phyloP scores from a whole-genome alignment of 495 filamentous ascomycete genomes.

The Pyrenula massariospora region DNA sequence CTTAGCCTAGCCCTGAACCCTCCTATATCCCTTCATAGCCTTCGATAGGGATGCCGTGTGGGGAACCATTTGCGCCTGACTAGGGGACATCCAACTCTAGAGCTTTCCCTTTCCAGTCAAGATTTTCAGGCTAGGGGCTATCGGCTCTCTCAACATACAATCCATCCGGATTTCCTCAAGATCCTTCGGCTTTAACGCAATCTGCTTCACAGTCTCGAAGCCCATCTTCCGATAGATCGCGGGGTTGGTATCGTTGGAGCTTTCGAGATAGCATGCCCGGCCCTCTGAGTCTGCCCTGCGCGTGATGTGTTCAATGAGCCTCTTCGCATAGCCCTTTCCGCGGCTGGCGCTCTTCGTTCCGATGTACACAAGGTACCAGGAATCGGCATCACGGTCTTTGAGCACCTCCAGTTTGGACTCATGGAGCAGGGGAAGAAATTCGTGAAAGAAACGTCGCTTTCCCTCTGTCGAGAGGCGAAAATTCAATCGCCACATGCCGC shows the following conservation, averaged over 20 bases:
- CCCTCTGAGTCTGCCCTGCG: constrained; percentile 50
- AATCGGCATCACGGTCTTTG: constrained; percentile 46
- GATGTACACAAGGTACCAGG: constrained; percentile 69
- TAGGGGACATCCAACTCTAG: not conserved
- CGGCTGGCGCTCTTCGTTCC: constrained; percentile 55
- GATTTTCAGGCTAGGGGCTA: constrained; percentile 5
- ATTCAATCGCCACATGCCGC: constrained; percentile 59
- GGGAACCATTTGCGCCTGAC: not conserved
- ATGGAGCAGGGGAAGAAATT: constrained; percentile 67
- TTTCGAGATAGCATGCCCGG: constrained; percentile 62
- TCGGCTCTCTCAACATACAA: constrained; percentile 66
- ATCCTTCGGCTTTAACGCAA: constrained; percentile 43
- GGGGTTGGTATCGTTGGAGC: constrained; percentile 53
- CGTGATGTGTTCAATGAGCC: constrained; percentile 55
- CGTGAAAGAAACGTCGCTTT: constrained; percentile 56
- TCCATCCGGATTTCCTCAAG: constrained; percentile 51
- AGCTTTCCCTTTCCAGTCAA: not conserved
- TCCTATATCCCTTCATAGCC: too few species aligned
- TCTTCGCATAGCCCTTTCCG: constrained; percentile 57
- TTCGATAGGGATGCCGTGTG: too few species aligned
- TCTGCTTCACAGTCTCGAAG: constrained; percentile 45
- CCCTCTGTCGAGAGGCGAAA: constrained; percentile 62
- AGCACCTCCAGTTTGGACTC: constrained; percentile 55
- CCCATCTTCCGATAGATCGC: constrained; percentile 59
- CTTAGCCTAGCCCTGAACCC: too few species aligned